Percentiles rank a stretch among this genome's conserved stretches.
Conservation (phyloP, 305 asterid genomes). For the Solanum hybrid region DNA sequence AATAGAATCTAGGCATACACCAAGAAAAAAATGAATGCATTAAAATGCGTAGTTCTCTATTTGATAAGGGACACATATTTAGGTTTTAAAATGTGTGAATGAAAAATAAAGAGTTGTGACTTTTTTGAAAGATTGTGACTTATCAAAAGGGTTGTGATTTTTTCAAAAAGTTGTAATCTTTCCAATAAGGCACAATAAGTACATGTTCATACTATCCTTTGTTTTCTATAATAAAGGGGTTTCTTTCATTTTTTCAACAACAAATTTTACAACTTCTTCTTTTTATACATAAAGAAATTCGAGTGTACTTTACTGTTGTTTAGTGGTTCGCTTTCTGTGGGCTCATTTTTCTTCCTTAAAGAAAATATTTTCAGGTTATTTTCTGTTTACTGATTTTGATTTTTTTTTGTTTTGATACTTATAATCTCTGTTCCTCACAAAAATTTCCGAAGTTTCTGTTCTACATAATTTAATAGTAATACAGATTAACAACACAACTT, state of each 20-base stretch:
- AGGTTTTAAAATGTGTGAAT: neutral
- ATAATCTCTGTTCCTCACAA: neutral
- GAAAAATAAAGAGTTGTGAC: neutral
- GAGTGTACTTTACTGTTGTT: no score
- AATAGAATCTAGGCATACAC: neutral
- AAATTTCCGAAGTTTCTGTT: no score
- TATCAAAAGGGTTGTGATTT: accelerated
- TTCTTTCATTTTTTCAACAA: no score
- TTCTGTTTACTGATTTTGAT: neutral
- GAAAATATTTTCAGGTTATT: neutral
- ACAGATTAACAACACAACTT: neutral
- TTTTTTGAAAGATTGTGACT: no score
- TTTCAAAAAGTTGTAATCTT: no score
- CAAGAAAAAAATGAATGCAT: neutral
- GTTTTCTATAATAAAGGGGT: neutral
- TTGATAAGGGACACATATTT: no score
- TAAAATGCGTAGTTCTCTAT: neutral
- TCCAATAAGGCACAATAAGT: no score
- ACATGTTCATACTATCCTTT: no score
- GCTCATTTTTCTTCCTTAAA: neutral
- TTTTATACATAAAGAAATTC: no score
- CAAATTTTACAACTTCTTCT: neutral
- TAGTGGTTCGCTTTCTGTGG: accelerated
- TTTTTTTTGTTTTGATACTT: neutral
- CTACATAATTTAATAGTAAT: no score